A percentile compares a stretch with the other conserved stretches of the same genome.
These are phyloP conservation scores for Urostyla sp. DNA, from an alignment of 73 alveolate genomes.

Conservation along the genomic window DNA sequence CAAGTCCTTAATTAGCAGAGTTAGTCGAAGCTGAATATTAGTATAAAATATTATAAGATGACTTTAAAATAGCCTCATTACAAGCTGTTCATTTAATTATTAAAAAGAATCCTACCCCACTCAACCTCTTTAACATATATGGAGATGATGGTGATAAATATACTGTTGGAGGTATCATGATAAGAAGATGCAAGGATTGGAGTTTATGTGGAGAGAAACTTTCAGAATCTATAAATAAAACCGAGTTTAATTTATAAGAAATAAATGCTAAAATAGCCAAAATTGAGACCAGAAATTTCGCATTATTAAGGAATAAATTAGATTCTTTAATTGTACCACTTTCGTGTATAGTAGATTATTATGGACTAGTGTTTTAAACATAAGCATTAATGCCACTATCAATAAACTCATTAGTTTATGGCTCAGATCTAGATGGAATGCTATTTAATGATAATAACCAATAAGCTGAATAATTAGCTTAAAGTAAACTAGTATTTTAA, in stretches of 20 bases:
- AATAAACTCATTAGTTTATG: constrained; percentile 58
- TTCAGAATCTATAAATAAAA: no score
- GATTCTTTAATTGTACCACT: constrained; percentile 53
- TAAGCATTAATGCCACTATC: constrained; percentile 53
- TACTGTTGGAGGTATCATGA: constrained; percentile 62
- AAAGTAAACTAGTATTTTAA: no score
- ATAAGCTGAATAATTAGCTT: constrained; percentile 58
- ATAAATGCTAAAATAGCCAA: constrained; percentile 52
- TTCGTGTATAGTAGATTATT: constrained; percentile 59
- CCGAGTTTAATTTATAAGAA: no score
- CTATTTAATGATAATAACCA: constrained; percentile 35
- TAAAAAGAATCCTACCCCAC: constrained; percentile 56
- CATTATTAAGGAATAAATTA: constrained; percentile 46
- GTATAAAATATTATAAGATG: constrained; percentile 19
- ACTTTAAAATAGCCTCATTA: constrained; percentile 53
- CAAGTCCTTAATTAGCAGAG: constrained; percentile 26
- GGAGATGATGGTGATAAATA: constrained; percentile 75
- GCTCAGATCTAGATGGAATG: constrained; percentile 62
- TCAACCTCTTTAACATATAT: constrained; percentile 63
- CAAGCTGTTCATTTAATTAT: constrained; percentile 65
- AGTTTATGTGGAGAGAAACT: constrained; percentile 21
- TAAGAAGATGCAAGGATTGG: constrained; percentile 66
- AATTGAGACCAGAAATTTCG: constrained; percentile 26
- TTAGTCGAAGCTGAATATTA: constrained; percentile 61
- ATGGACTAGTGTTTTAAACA: constrained; percentile 48